phyloP scores from a whole-genome alignment of 2,329 filamentous ascomycete genomes.

The Xylaria sp. region DNA sequence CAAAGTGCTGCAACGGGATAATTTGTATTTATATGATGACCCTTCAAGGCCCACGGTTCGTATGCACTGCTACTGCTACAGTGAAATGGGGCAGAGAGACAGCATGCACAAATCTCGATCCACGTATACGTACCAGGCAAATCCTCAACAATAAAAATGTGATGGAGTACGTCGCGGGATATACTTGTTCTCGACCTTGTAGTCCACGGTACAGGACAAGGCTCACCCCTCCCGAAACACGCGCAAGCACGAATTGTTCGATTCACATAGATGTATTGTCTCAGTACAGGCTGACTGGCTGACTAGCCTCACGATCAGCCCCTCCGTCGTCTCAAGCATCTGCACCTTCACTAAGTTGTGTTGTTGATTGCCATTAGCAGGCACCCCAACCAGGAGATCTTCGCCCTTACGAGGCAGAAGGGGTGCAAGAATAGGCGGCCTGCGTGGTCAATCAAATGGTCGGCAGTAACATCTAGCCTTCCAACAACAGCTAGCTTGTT shows the following conservation, averaged over 20 bases:
- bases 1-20: constrained; percentile 20
- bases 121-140: constrained; percentile 4
- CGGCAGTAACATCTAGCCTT: background rate
- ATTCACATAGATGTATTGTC: constrained; percentile 15
- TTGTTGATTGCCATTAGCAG: constrained; percentile 13
- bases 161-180: constrained; percentile 8
- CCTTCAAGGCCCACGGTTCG: constrained; percentile 11
- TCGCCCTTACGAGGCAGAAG: constrained; percentile 13
- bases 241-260: constrained; percentile 10
- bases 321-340: constrained; percentile 38
- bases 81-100: constrained; percentile 6
- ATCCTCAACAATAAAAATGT: constrained; percentile 3
- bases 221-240: background rate
- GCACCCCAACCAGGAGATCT: constrained; percentile 10
- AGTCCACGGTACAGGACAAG: background rate
- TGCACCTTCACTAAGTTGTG: constrained; percentile 27
- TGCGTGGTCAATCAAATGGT: constrained; percentile 1
- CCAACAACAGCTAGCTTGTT: background rate
- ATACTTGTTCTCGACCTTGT: constrained; percentile 2
- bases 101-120: constrained; percentile 9
- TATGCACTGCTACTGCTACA: constrained; percentile 31
- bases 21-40: constrained; percentile 19
- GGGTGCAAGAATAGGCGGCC: background rate
- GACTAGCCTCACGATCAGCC: constrained; percentile 46
- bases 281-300: constrained; percentile 44